Conservation (phyloP, 306 rosid species). For the Quercus alba region DNA sequence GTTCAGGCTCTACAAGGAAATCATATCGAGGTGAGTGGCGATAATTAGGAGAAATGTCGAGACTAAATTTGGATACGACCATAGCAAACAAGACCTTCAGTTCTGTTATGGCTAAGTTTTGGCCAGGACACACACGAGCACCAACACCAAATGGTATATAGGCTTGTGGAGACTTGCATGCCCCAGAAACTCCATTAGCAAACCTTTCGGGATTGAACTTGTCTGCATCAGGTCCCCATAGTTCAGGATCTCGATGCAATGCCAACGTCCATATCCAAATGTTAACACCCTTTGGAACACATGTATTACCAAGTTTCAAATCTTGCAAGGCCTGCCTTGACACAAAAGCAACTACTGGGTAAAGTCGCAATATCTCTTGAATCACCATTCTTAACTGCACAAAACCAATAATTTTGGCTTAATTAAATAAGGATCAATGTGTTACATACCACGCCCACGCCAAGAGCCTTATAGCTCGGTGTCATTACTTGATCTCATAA, state of each 20-base stretch:
- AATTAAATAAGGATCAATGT: too few species aligned
- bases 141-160: conserved; percentile 34
- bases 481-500: too few species aligned
- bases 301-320: conserved; percentile 17
- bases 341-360: conserved; percentile 3
- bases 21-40: conserved; percentile 23
- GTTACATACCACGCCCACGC: too few species aligned
- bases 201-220: conserved; percentile 28
- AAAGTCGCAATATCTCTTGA: conserved; percentile 22
- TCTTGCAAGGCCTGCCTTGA: conserved; percentile 14
- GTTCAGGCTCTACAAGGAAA: conserved; percentile 25
- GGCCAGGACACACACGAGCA: conserved; percentile 30
- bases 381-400: conserved; percentile 28
- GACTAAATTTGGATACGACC: conserved; percentile 30
- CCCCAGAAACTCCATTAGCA: conserved; percentile 19
- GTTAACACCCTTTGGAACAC: conserved; percentile 14
- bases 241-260: conserved; percentile 14
- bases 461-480: too few species aligned
- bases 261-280: conserved; percentile 11
- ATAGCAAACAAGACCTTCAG: conserved; percentile 29
- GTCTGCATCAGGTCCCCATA: conserved; percentile 24
- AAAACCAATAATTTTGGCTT: too few species aligned
- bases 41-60: conserved; percentile 35
- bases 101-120: conserved; percentile 27
- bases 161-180: conserved; percentile 24